phyloP scores from a whole-genome alignment of 352 stramenopile genomes.

The Aphanomyces invadans region DNA sequence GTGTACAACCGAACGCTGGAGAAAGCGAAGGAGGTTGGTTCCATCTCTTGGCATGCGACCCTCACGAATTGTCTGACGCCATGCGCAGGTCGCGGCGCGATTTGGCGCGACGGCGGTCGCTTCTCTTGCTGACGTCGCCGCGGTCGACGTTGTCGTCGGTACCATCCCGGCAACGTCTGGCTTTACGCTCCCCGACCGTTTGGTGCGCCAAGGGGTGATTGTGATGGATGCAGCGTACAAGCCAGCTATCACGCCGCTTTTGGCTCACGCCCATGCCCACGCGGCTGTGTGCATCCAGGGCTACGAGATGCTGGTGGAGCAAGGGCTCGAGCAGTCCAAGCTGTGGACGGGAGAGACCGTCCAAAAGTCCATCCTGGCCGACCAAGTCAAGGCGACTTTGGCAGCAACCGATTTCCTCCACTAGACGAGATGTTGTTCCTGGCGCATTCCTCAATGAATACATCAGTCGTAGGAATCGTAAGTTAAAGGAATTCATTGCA shows the following conservation, averaged over 20 bases:
- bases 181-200: slow-evolving; percentile 68
- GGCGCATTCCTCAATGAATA: not conserved
- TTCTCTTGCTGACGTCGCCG: slow-evolving; percentile 36
- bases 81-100: slow-evolving; percentile 50
- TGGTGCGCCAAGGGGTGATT: slow-evolving; percentile 53
- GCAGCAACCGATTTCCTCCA: not conserved
- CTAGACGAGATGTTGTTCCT: not conserved
- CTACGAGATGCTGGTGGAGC: slow-evolving; percentile 97
- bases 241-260: slow-evolving; percentile 89
- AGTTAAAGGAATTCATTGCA: not conserved
- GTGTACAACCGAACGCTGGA: slow-evolving; percentile 94
- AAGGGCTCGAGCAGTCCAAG: slow-evolving; percentile 95
- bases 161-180: slow-evolving; percentile 89
- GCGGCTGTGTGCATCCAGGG: slow-evolving; percentile 90
- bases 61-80: not conserved
- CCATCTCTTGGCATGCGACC: not conserved
- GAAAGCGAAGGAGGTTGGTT: slow-evolving; percentile 69
- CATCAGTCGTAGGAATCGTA: not conserved
- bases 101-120: slow-evolving; percentile 76
- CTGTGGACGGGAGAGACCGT: slow-evolving; percentile 81
- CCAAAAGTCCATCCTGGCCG: slow-evolving; percentile 53
- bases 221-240: slow-evolving; percentile 98
- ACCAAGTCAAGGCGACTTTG: not conserved
- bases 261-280: slow-evolving; percentile 79
- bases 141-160: slow-evolving; percentile 90